Evolutionary conservation across 805 yeast genomes (phyloP).

Genomic region (Myxozyma neglecta): DNA sequence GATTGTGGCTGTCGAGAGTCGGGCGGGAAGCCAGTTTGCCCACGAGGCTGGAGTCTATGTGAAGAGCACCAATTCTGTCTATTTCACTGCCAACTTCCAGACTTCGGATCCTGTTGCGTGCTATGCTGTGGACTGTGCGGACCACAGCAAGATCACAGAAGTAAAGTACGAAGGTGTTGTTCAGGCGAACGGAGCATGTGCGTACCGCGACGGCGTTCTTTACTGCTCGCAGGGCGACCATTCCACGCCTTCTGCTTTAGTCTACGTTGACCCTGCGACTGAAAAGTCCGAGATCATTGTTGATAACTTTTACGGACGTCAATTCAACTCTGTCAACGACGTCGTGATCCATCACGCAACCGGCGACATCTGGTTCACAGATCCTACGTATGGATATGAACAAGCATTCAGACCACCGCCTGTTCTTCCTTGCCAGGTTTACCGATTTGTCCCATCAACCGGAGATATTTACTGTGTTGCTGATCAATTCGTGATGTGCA

Average conservation of each 20-base stretch:
- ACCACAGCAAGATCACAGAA: constrained; percentile 7
- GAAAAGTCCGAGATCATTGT: constrained; percentile 10
- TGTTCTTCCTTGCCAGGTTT: constrained; percentile 22
- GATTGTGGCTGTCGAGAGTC: constrained; percentile 9
- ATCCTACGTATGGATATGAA: constrained; percentile 28
- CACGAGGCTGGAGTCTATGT: constrained; percentile 30
- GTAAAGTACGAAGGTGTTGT: constrained; percentile 16
- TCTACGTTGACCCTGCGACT: constrained; percentile 21
- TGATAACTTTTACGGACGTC: constrained; percentile 28
- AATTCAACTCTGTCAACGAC: constrained; percentile 28
- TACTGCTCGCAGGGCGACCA: constrained; percentile 28
- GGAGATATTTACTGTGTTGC: constrained; percentile 16
- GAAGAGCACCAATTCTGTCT: constrained; percentile 22
- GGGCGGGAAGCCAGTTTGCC: constrained; percentile 19
- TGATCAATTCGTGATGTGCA: constrained; percentile 26
- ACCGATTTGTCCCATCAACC: constrained; percentile 23
- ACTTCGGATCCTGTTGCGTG: constrained; percentile 18
- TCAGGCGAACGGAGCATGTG: constrained; percentile 30
- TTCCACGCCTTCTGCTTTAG: constrained; percentile 16
- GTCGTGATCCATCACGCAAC: constrained; percentile 30
- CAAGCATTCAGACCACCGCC: constrained; percentile 27
- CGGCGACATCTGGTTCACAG: constrained; percentile 31
- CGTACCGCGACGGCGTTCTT: constrained; percentile 16
- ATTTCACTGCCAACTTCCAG: constrained; percentile 28
- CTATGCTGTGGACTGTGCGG: constrained; percentile 15